phyloP scores from a whole-genome alignment of 2,329 filamentous ascomycete genomes.

The Remersonia thermophila region DNA sequence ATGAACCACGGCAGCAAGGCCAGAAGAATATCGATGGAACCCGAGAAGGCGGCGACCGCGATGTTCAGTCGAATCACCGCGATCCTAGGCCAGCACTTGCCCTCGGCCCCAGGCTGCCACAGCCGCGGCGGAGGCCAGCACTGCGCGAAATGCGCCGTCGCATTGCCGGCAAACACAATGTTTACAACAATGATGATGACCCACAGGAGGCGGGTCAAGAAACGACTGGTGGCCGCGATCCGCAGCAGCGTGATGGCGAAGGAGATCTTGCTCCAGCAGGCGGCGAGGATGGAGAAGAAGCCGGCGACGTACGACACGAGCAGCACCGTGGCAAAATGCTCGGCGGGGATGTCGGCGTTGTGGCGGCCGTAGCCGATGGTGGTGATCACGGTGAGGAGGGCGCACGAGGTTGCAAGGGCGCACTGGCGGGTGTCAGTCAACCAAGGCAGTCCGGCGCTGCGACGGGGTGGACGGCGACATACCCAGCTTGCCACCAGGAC shows the following conservation, averaged over 20 bases:
- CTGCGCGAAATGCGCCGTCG: conserved; percentile 18
- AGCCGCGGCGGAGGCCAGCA: conserved; percentile 19
- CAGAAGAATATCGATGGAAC: conserved; percentile 22
- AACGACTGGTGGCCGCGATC: conserved; percentile 7
- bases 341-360: conserved; percentile 12
- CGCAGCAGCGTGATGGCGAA: conserved; percentile 21
- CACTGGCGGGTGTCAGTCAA: conserved; percentile 1
- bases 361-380: conserved; percentile 9
- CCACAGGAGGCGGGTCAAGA: conserved; percentile 11
- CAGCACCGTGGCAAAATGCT: conserved; percentile 3
- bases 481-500: conserved; percentile 21
- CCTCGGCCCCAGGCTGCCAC: conserved; percentile 16
- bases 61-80: conserved; percentile 21
- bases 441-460: neutral
- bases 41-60: conserved; percentile 16
- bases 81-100: conserved; percentile 19
- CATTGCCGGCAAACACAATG: conserved; percentile 14
- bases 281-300: conserved; percentile 22
- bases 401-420: conserved; percentile 4
- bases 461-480: neutral
- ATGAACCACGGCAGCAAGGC: conserved; percentile 29
- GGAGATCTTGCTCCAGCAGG: conserved; percentile 22
- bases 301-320: conserved; percentile 10
- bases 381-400: conserved; percentile 7
- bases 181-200: conserved; percentile 18